Conservation (phyloP, 2,329 filamentous ascomycete species). For the Botrytis aclada region DNA sequence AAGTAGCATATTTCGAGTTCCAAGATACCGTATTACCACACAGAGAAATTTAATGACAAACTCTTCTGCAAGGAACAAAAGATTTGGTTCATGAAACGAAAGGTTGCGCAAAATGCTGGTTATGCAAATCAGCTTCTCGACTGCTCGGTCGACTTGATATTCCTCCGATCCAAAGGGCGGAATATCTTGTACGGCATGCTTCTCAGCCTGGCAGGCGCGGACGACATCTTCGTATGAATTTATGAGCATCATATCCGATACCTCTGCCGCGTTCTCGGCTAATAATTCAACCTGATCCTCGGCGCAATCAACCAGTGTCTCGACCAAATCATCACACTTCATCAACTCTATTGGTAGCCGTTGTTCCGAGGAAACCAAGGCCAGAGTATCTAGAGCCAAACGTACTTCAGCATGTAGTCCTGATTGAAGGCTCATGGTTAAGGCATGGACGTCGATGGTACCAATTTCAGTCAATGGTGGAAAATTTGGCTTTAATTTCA, state of each 20-base stretch:
- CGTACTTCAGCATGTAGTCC: slow-evolving; percentile 89
- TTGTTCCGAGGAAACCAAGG: slow-evolving; percentile 59
- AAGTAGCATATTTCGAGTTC: slow-evolving; percentile 83
- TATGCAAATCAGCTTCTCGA: slow-evolving; percentile 83
- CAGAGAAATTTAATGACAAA: slow-evolving; percentile 80
- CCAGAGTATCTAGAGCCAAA: slow-evolving; percentile 80
- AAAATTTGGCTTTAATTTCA: slow-evolving; percentile 68
- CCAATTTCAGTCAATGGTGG: slow-evolving; percentile 77
- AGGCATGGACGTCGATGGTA: slow-evolving; percentile 82
- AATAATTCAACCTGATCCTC: slow-evolving; percentile 83
- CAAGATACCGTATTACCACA: slow-evolving; percentile 78
- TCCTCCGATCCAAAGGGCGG: slow-evolving; percentile 71
- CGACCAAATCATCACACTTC: slow-evolving; percentile 82
- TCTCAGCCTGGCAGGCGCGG: slow-evolving; percentile 72
- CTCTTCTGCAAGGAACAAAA: slow-evolving; percentile 69
- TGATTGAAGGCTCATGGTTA: slow-evolving; percentile 86
- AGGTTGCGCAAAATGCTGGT: slow-evolving; percentile 91
- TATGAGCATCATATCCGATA: slow-evolving; percentile 82
- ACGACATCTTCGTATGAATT: slow-evolving; percentile 84
- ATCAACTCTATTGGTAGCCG: slow-evolving; percentile 63
- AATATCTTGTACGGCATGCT: slow-evolving; percentile 67
- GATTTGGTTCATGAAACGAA: slow-evolving; percentile 81
- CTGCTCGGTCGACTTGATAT: slow-evolving; percentile 81
- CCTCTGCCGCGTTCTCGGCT: slow-evolving; percentile 78
- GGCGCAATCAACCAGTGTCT: slow-evolving; percentile 84